Conservation (phyloP, 139 green algal genomes). For the Coelastrella sp. region DNA sequence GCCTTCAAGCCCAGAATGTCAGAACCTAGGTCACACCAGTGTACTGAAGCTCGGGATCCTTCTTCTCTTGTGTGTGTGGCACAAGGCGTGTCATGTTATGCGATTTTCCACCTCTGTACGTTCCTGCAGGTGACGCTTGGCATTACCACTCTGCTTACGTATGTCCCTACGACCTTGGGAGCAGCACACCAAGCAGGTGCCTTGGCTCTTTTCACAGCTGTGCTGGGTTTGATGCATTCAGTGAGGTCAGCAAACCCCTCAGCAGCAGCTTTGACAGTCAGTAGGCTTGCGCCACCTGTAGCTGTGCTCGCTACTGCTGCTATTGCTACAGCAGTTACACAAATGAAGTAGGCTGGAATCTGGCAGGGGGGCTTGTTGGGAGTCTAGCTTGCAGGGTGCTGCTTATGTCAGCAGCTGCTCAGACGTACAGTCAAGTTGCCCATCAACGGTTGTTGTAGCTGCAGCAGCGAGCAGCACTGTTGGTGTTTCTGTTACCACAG, state of each 20-base stretch:
- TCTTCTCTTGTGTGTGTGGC: no score
- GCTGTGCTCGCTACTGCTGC: constrained; percentile 60
- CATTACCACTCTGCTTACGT: constrained; percentile 89
- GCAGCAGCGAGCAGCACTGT: no score
- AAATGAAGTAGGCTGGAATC: constrained; percentile 40
- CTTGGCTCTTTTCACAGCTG: constrained; percentile 91
- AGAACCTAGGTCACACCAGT: no score
- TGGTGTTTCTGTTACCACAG: no score
- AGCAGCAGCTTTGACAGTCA: constrained; percentile 15
- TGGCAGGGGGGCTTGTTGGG: not conserved
- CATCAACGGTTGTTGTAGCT: no score
- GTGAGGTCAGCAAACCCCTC: constrained; percentile 57
- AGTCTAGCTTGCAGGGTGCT: no score
- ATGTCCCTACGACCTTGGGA: constrained; percentile 92
- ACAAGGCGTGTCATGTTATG: no score
- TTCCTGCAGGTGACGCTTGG: constrained; percentile 80
- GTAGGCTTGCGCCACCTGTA: constrained; percentile 59
- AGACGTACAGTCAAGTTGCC: not conserved
- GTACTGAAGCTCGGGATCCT: no score
- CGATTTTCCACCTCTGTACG: not conserved
- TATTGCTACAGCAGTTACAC: constrained; percentile 66
- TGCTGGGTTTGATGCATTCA: constrained; percentile 88
- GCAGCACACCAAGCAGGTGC: constrained; percentile 85
- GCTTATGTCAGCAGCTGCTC: not conserved
- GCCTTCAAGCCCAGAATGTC: no score